Evolutionary conservation across 768 basidiomycete genomes (phyloP).

Genomic region (Heimioporus sp.): DNA sequence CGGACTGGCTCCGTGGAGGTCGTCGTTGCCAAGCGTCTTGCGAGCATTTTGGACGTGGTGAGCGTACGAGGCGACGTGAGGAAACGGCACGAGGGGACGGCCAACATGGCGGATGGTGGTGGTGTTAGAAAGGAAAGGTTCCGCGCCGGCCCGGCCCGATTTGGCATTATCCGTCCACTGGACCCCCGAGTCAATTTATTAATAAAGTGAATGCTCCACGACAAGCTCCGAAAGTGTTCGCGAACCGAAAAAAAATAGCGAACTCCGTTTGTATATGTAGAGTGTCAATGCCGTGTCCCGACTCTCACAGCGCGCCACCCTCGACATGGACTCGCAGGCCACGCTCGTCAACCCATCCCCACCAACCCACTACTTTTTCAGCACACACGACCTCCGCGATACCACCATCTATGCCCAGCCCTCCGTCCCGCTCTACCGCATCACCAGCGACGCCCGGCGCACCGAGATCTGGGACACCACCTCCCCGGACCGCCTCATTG

Average conservation of each 20-base stretch:
- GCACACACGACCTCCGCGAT: constrained; percentile 16
- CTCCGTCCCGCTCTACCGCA: constrained; percentile 22
- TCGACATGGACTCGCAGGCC: constrained; percentile 25
- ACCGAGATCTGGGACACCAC: constrained; percentile 15
- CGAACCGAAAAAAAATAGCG: too few relatives aligned
- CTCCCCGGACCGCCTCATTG: constrained; percentile 12
- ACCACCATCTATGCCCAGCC: constrained; percentile 18
- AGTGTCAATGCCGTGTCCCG: neutral
- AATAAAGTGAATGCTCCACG: too few relatives aligned
- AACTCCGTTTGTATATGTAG: too few relatives aligned
- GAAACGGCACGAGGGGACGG: constrained; percentile 1
- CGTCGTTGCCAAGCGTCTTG: constrained; percentile 16
- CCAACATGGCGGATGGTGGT: constrained; percentile 4
- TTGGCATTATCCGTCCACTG: too few relatives aligned
- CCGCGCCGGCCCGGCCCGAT: too few relatives aligned
- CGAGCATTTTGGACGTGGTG: neutral
- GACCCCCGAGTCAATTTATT: too few relatives aligned
- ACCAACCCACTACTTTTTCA: constrained; percentile 29
- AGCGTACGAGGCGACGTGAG: neutral
- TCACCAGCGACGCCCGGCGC: constrained; percentile 19
- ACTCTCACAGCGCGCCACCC: neutral
- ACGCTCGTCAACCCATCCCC: constrained; percentile 26
- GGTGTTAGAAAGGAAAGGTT: too few relatives aligned
- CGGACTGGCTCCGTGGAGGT: constrained; percentile 18
- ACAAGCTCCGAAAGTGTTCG: too few relatives aligned